Percentiles rank a stretch among this genome's conserved stretches.
phyloP scores from a whole-genome alignment of 2,329 filamentous ascomycete species.

The Fusarium cyanostomum region DNA sequence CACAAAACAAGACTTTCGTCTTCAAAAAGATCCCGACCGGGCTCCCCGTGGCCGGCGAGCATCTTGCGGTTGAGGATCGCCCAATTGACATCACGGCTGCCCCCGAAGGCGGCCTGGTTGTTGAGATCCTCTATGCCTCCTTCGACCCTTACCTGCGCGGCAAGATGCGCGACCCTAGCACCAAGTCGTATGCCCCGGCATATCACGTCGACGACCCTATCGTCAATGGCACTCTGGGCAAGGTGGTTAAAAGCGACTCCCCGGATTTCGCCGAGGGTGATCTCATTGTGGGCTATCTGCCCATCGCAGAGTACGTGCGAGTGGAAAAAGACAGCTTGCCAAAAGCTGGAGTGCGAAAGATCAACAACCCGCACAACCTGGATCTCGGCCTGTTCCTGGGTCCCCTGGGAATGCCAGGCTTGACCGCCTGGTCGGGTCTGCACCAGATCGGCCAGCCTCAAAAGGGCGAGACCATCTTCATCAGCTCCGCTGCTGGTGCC shows the following conservation, averaged over 20 bases:
- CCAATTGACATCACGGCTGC: conserved; percentile 70
- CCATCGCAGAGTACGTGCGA: conserved; percentile 74
- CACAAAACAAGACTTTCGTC: conserved; percentile 76
- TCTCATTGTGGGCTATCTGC: conserved; percentile 65
- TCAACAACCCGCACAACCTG: conserved; percentile 76
- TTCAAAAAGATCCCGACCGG: conserved; percentile 75
- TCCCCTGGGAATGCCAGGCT: conserved; percentile 68
- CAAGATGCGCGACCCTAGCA: conserved; percentile 72
- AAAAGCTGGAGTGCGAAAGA: conserved; percentile 54
- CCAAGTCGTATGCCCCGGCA: conserved; percentile 66
- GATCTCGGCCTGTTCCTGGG: conserved; percentile 76
- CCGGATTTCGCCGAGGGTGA: conserved; percentile 73
- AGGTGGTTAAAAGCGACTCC: conserved; percentile 75
- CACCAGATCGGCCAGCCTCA: conserved; percentile 71
- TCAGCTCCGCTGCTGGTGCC: conserved; percentile 81
- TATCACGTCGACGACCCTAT: conserved; percentile 72
- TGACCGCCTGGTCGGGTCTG: conserved; percentile 77
- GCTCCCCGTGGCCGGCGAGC: conserved; percentile 73
- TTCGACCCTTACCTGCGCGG: conserved; percentile 88
- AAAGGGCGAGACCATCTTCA: conserved; percentile 79
- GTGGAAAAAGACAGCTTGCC: conserved; percentile 56
- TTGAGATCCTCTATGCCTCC: conserved; percentile 77
- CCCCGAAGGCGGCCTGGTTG: conserved; percentile 71
- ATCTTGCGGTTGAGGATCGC: conserved; percentile 73
- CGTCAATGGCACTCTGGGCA: conserved; percentile 69